Evolutionary conservation across 1,284 basidiomycete species (phyloP), one percentile per base, ranked within the genome.

Genomic region (Stygiomarasmius scandens): DNA sequence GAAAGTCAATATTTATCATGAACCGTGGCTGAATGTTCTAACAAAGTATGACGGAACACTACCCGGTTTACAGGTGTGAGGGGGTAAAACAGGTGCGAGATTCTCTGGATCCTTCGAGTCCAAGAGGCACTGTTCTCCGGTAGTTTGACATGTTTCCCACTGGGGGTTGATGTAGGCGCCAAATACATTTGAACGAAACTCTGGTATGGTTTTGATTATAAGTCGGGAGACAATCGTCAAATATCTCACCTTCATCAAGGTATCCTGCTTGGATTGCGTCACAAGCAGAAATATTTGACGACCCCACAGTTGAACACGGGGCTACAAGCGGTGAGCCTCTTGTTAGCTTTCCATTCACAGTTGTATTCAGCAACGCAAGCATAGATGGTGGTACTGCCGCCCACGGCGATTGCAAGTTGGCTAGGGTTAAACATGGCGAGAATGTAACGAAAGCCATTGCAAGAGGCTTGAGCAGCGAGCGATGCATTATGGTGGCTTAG

Each of bases 121-220:
- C 2, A 58, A 49, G 38, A 58, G 53, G 24, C 57, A 58, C 22
- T 58, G 57, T 12, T 47, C 57, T 36, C 57, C 57, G 8, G 52
- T 58, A 0, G 48, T 20, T 43, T 58, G 57, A 51, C 57, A 58
- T 10, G 57, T 58, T 25, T 58, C 57, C 57, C 57, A 58, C 34
- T 58, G 57, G 3, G 57, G 25, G 24, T 51, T 45, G 16, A 51
- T 45, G 24, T 58, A 58, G n/a, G 48, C 57, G n/a, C 52, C 53
- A 19, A 49, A 27, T 2, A 23, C n/a, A 25, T 32, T 51, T 47
- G 57, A 34, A 14, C 52, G 57, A 22, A 58, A 55, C 11, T 27
- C 57, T 58, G 23, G 6, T n/a, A n/a, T 11, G 8, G 29, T 12
- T 23, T 41, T 19, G 44, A 38, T 41, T 19, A 23, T 3, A 25